phyloP scores from a whole-genome alignment of 148 eudicot genomes.

The Vaccinium myrtillus region DNA sequence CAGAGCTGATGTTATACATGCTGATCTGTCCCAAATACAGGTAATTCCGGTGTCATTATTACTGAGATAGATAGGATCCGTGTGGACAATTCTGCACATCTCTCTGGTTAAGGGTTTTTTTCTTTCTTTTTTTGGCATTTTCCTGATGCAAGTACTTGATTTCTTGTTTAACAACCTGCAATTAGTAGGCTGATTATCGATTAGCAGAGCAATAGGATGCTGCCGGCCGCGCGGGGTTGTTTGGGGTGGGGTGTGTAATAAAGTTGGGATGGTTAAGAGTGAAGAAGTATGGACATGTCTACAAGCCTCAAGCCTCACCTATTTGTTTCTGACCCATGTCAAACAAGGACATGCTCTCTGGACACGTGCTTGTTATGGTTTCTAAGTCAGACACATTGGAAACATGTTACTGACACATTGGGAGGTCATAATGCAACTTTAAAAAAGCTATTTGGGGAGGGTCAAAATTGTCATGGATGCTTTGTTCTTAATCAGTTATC shows the following conservation, averaged over 20 bases:
- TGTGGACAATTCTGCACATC: not conserved
- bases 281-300: not conserved
- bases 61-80: not conserved
- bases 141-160: not conserved
- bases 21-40: slow-evolving; percentile 72
- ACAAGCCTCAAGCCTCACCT: not conserved
- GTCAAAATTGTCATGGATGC: not conserved
- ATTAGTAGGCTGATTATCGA: too few relatives aligned
- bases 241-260: not conserved
- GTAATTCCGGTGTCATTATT: slow-evolving; percentile 32
- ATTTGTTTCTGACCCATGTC: not conserved
- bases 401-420: not conserved
- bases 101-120: not conserved
- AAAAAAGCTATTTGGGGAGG: not conserved
- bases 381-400: not conserved
- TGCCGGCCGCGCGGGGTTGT: too few relatives aligned
- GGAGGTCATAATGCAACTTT: not conserved
- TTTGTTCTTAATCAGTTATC: not conserved
- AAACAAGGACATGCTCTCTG: not conserved
- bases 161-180: slow-evolving; percentile 9
- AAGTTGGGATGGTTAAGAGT: not conserved
- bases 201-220: not conserved
- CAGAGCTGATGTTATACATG: slow-evolving; percentile 81
- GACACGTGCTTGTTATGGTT: not conserved
- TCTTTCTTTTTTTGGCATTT: not conserved